Base-by-base conservation (phyloP, 352 stramenopile species). In the Phytophthora kernoviae region DNA sequence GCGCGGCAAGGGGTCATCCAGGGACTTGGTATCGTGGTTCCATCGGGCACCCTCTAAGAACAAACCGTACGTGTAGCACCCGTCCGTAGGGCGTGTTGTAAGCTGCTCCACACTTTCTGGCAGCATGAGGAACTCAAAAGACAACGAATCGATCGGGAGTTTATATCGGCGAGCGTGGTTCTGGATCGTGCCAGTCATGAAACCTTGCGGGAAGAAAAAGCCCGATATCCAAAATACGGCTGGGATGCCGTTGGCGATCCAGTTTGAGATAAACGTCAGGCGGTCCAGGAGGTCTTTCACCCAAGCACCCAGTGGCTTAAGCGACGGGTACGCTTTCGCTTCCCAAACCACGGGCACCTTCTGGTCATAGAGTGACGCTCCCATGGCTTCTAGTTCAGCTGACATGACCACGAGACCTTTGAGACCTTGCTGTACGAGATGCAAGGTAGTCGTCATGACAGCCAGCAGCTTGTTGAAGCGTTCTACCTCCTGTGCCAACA, bases 161-260 rank as follows among this genome's bases (percentile, higher is more conserved):
- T 77, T 73, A 70, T 96, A 94, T 49, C 72, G 72, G 15, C 93
- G 81, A 9, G 93, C 93, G 54, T 97, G 91, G 63, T 98, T 98
- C 65, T 98, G 93, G 53, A 97, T 85, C 39, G 82, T 95, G 12
- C 88, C 90, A 7, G 93, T 98, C 74, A 98, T 91, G 69, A 97
- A 97, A 27, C 87, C 86, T 68, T 96, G 88, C 4, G 91, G 88
- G 63, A 98, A 98, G 73, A 97, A 97, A 61, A 98, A 97, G 5
- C 91, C 88, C 14, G 83, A 96, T 41, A 98, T 91, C 88, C 90
- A 97, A 59, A 97, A 96, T 44, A 94, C 88, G 1, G 73, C 49
- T 2, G 87, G 88, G 43, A 93, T 94, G 26, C 87, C 88, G 20
- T 87, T 60, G 0, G 78, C 73, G 47, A 96, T 87, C 88, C 87